Conservation (phyloP, 768 basidiomycete species). For the Naganishia kalamii region DNA sequence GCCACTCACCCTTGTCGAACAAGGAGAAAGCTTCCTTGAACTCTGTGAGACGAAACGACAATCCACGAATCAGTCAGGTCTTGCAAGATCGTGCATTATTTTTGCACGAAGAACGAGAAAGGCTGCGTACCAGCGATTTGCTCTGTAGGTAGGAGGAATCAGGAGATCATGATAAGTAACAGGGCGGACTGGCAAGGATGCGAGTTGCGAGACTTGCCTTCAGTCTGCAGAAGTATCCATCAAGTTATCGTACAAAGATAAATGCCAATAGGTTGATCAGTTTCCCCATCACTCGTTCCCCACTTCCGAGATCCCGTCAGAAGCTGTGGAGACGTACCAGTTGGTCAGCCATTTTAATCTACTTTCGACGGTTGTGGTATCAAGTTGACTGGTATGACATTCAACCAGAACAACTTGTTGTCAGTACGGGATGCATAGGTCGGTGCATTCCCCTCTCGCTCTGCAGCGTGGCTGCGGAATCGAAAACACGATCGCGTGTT, state of each 20-base stretch:
- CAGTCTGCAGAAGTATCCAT: no score
- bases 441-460: no score
- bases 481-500: no score
- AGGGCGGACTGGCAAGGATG: no score
- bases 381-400: not conserved
- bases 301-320: conserved; percentile 2
- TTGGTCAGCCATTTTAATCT: conserved; percentile 53
- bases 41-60: conserved; percentile 51
- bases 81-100: not conserved
- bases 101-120: not conserved
- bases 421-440: no score
- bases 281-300: conserved; percentile 21
- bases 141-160: conserved; percentile 51
- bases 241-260: not conserved
- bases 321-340: conserved; percentile 48
- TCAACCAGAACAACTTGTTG: no score
- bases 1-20: conserved; percentile 71
- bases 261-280: not conserved
- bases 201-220: no score
- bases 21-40: conserved; percentile 99
- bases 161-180: not conserved
- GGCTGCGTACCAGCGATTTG: conserved; percentile 69
- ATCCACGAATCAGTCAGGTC: not conserved
- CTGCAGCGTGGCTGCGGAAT: no score
- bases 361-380: not conserved